These are phyloP conservation scores for Ophiocordyceps robertsii DNA, from an alignment of 2,329 filamentous ascomycete species.

Conservation along the genomic window DNA sequence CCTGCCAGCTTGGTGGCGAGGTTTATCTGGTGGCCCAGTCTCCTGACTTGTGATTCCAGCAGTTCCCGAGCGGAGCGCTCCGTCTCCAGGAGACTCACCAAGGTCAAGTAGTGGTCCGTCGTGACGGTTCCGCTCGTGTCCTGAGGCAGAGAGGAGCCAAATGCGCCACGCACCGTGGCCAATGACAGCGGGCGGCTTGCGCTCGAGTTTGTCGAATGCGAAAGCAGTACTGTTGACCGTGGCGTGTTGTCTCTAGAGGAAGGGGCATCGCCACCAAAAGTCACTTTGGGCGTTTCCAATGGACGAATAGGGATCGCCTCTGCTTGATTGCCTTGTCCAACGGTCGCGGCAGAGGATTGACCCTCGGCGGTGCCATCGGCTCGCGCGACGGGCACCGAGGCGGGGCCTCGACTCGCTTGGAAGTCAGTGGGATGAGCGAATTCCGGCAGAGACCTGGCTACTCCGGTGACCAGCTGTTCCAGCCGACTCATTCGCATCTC, in stretches of 20 bases:
- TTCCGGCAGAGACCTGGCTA: slow-evolving; percentile 31
- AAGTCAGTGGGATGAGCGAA: slow-evolving; percentile 8
- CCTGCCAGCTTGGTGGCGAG: slow-evolving; percentile 26
- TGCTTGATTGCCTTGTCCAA: no score
- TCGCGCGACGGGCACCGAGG: not conserved
- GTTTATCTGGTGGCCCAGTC: slow-evolving; percentile 35
- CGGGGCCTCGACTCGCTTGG: no score
- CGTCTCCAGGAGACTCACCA: slow-evolving; percentile 38
- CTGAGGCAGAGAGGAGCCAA: slow-evolving; percentile 23
- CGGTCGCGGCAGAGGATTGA: not conserved
- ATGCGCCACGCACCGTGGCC: slow-evolving; percentile 32
- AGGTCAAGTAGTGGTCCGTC: slow-evolving; percentile 33
- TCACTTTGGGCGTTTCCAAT: slow-evolving; percentile 21
- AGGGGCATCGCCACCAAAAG: slow-evolving; percentile 25
- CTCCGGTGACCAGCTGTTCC: slow-evolving; percentile 36
- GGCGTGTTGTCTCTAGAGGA: slow-evolving; percentile 10
- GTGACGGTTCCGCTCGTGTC: slow-evolving; percentile 19
- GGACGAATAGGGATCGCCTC: no score
- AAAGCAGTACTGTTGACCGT: slow-evolving; percentile 16
- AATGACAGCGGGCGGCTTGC: slow-evolving; percentile 27
- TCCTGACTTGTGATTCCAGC: slow-evolving; percentile 42
- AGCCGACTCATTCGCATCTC: slow-evolving; percentile 39
- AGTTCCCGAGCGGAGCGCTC: slow-evolving; percentile 42
- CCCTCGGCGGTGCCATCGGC: slow-evolving; percentile 6
- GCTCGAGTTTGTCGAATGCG: slow-evolving; percentile 5